Conservation (phyloP, 2,329 filamentous ascomycete genomes). For the Neonectria faginata region DNA sequence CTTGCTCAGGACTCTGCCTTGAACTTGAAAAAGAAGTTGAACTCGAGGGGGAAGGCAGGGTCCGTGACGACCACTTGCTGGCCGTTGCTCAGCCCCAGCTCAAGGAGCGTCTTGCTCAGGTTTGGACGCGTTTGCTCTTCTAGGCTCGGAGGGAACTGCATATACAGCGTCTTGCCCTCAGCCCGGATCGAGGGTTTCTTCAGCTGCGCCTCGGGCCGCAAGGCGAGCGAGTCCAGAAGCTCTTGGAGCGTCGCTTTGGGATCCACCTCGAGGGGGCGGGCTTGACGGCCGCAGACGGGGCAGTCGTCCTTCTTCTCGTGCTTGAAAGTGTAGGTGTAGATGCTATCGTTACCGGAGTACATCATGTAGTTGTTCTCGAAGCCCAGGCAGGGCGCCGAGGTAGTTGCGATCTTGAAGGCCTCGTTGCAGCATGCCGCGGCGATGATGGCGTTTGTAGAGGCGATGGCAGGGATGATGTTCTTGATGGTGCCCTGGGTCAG, state of each 20-base stretch:
- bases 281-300: constrained; percentile 88
- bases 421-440: constrained; percentile 97
- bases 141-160: constrained; percentile 83
- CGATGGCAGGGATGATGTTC: constrained; percentile 99
- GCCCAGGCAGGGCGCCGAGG: constrained; percentile 82
- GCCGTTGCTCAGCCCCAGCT: constrained; percentile 78
- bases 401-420: constrained; percentile 92
- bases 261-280: constrained; percentile 80
- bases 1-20: constrained; percentile 43
- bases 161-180: constrained; percentile 88
- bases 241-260: constrained; percentile 80
- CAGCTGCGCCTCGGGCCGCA: constrained; percentile 88
- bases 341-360: constrained; percentile 95
- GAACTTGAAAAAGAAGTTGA: constrained; percentile 67
- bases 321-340: constrained; percentile 98
- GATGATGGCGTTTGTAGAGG: constrained; percentile 96
- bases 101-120: constrained; percentile 78
- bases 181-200: constrained; percentile 90
- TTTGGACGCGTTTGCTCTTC: constrained; percentile 89
- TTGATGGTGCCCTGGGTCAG: constrained; percentile 98
- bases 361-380: constrained; percentile 96
- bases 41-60: constrained; percentile 83
- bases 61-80: constrained; percentile 95
- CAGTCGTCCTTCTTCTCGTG: constrained; percentile 96
- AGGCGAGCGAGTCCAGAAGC: constrained; percentile 85